Evolutionary conservation across 2,329 filamentous ascomycete species (phyloP).

Genomic region (Apiospora rasikravindrae): DNA sequence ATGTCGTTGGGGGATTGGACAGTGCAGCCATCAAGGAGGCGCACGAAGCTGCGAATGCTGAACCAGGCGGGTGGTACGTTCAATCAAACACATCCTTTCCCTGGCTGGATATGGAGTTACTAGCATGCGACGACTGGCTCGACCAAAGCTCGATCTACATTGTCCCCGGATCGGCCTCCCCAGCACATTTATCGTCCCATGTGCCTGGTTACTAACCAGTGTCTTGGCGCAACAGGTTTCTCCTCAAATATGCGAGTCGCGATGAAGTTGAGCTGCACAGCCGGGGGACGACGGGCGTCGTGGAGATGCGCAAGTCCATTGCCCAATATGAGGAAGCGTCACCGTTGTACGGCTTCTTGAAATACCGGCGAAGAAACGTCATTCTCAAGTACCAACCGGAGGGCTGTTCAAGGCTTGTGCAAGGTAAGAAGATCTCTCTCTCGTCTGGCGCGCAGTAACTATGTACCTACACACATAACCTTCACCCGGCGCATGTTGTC

Average conservation of each 20-base stretch:
- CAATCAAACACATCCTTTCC: conserved; percentile 21
- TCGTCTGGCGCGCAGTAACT: conserved; percentile 21
- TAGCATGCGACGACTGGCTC: background rate
- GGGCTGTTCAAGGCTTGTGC: conserved; percentile 85
- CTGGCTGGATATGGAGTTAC: background rate
- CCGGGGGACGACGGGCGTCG: conserved; percentile 79
- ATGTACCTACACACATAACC: background rate
- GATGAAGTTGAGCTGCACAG: conserved; percentile 84
- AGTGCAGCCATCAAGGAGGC: conserved; percentile 80
- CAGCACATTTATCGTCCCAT: background rate
- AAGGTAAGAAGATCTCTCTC: conserved; percentile 68
- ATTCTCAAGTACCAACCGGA: conserved; percentile 93
- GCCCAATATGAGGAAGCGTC: conserved; percentile 81
- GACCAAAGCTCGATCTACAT: background rate
- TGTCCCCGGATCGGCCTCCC: conserved; percentile 23
- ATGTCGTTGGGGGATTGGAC: conserved; percentile 99
- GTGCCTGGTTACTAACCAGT: conserved; percentile 28
- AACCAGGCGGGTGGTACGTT: conserved; percentile 91
- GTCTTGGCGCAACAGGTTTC: conserved; percentile 69
- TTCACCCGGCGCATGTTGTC: conserved; percentile 17
- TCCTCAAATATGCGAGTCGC: conserved; percentile 87
- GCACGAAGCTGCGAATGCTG: conserved; percentile 77
- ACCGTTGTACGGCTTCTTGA: conserved; percentile 89
- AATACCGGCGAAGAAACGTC: conserved; percentile 88
- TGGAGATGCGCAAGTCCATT: conserved; percentile 81